Percentiles rank a stretch among this genome's conserved stretches.
Conservation (phyloP, 1,284 basidiomycete genomes). For the Ceratobasidium sp. region DNA sequence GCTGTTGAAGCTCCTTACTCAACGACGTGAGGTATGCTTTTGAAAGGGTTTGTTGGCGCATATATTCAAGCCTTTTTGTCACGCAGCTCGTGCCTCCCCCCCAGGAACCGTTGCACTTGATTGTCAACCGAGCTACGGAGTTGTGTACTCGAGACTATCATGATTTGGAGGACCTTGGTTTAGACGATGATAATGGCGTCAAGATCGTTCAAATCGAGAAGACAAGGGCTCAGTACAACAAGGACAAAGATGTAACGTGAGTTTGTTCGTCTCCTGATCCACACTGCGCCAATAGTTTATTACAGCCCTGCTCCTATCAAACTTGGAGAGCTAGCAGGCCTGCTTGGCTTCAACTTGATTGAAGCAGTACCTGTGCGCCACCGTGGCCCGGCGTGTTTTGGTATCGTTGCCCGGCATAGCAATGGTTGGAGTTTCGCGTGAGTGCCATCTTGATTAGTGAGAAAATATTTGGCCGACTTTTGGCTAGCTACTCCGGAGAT, state of each 20-base stretch:
- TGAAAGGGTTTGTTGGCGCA: slow-evolving; percentile 37
- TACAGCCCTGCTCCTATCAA: background rate
- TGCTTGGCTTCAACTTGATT: slow-evolving; percentile 17
- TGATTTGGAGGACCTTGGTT: slow-evolving; percentile 70
- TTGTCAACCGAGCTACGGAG: slow-evolving; percentile 63
- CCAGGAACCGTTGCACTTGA: slow-evolving; percentile 69
- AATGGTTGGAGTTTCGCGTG: slow-evolving; percentile 86
- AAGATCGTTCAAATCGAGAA: slow-evolving; percentile 62
- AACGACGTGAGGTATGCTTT: slow-evolving; percentile 64
- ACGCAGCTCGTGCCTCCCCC: slow-evolving; percentile 65
- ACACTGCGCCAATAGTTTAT: no score
- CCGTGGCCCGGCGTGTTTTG: slow-evolving; percentile 69
- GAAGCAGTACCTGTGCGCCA: slow-evolving; percentile 53
- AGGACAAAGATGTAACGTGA: slow-evolving; percentile 51
- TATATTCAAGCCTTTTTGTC: background rate
- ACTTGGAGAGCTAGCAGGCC: slow-evolving; percentile 3
- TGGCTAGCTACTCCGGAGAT: slow-evolving; percentile 79
- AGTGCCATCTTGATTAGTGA: slow-evolving; percentile 46
- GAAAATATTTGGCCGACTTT: slow-evolving; percentile 38
- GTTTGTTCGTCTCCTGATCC: background rate
- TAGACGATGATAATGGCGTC: slow-evolving; percentile 60
- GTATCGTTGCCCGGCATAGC: slow-evolving; percentile 67
- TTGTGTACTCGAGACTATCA: slow-evolving; percentile 70
- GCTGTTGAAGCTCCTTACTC: slow-evolving; percentile 72
- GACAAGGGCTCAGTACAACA: slow-evolving; percentile 54